Percentiles rank a stretch among this genome's conserved stretches.
Evolutionary conservation across 495 filamentous ascomycete species (phyloP).

Genomic region (Cercophora newfieldiana): DNA sequence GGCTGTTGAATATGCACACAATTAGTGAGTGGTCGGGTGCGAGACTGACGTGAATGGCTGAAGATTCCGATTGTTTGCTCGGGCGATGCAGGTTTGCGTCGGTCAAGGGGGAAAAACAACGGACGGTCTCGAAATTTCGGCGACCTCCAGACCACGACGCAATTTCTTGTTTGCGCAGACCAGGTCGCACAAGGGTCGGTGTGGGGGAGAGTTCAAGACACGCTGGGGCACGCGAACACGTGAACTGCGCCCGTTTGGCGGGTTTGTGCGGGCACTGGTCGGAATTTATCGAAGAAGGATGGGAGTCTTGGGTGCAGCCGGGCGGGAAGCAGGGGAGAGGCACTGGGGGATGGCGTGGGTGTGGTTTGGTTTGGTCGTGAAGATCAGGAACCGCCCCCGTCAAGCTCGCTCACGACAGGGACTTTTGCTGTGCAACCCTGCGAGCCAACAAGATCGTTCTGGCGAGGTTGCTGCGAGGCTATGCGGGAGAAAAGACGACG

Average conservation of each 20-base stretch:
- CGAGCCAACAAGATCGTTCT: neutral
- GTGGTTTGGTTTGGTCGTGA: neutral
- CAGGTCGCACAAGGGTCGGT: slow-evolving; percentile 29
- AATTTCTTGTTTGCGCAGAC: slow-evolving; percentile 12
- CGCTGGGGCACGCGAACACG: slow-evolving; percentile 32
- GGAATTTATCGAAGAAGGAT: slow-evolving; percentile 20
- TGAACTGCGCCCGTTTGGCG: slow-evolving; percentile 20
- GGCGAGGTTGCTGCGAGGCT: neutral
- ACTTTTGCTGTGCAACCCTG: neutral
- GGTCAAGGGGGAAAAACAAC: slow-evolving; percentile 7
- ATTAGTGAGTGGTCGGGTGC: neutral
- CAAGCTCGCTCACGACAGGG: neutral
- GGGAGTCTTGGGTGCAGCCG: neutral
- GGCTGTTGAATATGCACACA: neutral
- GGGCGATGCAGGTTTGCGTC: slow-evolving; percentile 21
- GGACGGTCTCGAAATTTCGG: slow-evolving; percentile 11
- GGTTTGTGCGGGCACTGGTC: slow-evolving; percentile 4
- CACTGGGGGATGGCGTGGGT: slow-evolving; percentile 9
- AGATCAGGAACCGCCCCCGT: neutral
- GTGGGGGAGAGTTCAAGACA: slow-evolving; percentile 31
- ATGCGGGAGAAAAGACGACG: neutral
- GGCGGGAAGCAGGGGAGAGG: slow-evolving; percentile 10
- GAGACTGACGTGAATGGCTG: slow-evolving; percentile 11
- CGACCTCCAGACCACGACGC: slow-evolving; percentile 1
- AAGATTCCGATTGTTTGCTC: slow-evolving; percentile 19